Evolutionary conservation across 2,329 filamentous ascomycete species (phyloP), one percentile per base, ranked within the genome.

Genomic region (Arthrobotrys pseudoclavata): DNA sequence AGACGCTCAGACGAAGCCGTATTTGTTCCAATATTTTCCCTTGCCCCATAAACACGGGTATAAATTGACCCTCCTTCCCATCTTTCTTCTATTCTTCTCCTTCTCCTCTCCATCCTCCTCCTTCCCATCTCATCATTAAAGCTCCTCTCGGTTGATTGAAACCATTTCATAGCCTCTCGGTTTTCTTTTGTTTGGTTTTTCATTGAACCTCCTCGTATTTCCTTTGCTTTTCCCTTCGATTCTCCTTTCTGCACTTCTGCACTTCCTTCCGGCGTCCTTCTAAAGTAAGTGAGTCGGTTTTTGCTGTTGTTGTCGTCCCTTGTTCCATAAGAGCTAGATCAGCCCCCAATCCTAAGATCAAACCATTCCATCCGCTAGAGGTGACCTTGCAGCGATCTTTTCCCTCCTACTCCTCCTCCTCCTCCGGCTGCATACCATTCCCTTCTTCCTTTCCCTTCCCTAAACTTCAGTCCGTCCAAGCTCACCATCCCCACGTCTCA

Each of bases 1-100:
- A 24, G 34, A 26, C 20, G 34, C 12, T n/a, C 34, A 42, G 2
- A 42, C 6, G 3, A 57, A 9, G 34, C 18, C 55, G 13, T 37
- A 9, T 40, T n/a, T 42, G 20, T 15, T 26, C 18, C 20, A 12
- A 24, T 42, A 13, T 18, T 40, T 42, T 42, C 26, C 31, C 34
- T 24, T 12, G 4, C 18, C n/a, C n/a, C n/a, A 29, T 57, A 57
- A 57, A 60, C 20, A 37, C 2, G 26, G 9, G 29, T 67, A 67
- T 67, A 67, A 67, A 67, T 53, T 34, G 12, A 20, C 29, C 45
- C 12, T 20, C 61, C 24, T n/a, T 20, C 31, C 48, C 62, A 37
- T 15, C 26, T 45, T 53, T 42, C 15, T 45, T 50, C 1, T 13
- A 4, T 52, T 29, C 42, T 18, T 22, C 31, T 26, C 10, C 47